These are phyloP conservation scores for Boletus coccyginus DNA, from an alignment of 768 basidiomycete genomes.

Conservation along the genomic window DNA sequence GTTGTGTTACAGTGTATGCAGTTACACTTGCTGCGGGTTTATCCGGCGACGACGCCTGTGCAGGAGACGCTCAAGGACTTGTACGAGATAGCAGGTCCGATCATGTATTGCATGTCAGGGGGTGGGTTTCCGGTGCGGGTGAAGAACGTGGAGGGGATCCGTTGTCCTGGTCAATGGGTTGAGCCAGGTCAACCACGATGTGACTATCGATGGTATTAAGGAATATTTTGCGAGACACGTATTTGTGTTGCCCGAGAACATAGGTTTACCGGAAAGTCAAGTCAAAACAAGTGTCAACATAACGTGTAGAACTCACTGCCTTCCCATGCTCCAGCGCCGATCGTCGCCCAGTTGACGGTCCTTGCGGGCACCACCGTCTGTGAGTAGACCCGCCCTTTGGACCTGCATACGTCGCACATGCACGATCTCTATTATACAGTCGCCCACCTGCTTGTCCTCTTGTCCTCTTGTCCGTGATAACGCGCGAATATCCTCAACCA, in stretches of 20 bases:
- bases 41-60: accelerated
- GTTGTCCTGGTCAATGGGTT: constrained; percentile 37
- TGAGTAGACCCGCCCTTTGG: constrained; percentile 37
- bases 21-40: neutral
- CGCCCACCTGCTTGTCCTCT: constrained; percentile 95
- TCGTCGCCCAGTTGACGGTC: constrained; percentile 43
- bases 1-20: constrained; percentile 28
- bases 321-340: constrained; percentile 5
- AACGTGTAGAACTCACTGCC: constrained; percentile 19
- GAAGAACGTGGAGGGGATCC: constrained; percentile 30
- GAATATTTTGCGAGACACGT: constrained; percentile 18
- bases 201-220: constrained; percentile 29
- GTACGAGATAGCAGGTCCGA: constrained; percentile 28
- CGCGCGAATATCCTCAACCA: too few relatives aligned
- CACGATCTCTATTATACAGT: constrained; percentile 44
- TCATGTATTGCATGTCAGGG: constrained; percentile 31
- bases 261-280: too few relatives aligned
- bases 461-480: constrained; percentile 94
- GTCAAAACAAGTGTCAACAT: too few relatives aligned
- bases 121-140: constrained; percentile 36
- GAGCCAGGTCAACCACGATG: constrained; percentile 29
- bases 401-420: constrained; percentile 5
- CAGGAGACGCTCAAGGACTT: constrained; percentile 10
- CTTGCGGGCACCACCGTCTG: constrained; percentile 62
- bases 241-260: too few relatives aligned